Percentiles rank a stretch among this genome's conserved stretches.
Evolutionary conservation across 306 rosid species (phyloP).

Genomic region (Vicia villosa): DNA sequence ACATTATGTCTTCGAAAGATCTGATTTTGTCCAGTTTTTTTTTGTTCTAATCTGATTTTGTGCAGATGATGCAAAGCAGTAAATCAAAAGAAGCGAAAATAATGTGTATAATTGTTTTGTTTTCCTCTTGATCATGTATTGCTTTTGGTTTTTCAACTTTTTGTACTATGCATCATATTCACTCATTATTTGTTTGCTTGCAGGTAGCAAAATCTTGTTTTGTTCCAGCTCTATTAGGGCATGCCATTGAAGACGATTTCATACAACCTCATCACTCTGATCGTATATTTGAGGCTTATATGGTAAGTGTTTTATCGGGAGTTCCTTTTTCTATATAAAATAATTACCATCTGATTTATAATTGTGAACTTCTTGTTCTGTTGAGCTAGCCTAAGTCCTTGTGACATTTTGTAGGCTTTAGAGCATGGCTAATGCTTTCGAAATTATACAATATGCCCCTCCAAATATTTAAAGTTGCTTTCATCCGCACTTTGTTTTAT

Average conservation of each 20-base stretch:
- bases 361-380: constrained; percentile 16
- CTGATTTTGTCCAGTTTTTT: not conserved
- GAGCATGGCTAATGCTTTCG: constrained; percentile 24
- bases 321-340: not conserved
- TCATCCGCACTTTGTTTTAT: constrained; percentile 13
- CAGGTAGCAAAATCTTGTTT: constrained; percentile 96
- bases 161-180: constrained; percentile 25
- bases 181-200: constrained; percentile 34
- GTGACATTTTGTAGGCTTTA: constrained; percentile 16
- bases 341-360: not conserved
- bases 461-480: constrained; percentile 21
- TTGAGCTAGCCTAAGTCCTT: constrained; percentile 8
- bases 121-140: constrained; percentile 16
- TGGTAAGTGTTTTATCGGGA: constrained; percentile 55
- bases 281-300: constrained; percentile 81
- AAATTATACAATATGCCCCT: constrained; percentile 26
- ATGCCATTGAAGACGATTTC: constrained; percentile 94
- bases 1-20: not conserved
- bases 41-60: not conserved
- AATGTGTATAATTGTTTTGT: constrained; percentile 6
- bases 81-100: not conserved
- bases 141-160: not conserved
- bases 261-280: constrained; percentile 95
- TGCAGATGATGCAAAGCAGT: constrained; percentile 12
- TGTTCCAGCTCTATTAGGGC: constrained; percentile 91